A percentile compares a stretch with the other conserved stretches of the same genome.
Evolutionary conservation across 2,329 filamentous ascomycete species (phyloP).

Genomic region (Colletotrichum agaves): DNA sequence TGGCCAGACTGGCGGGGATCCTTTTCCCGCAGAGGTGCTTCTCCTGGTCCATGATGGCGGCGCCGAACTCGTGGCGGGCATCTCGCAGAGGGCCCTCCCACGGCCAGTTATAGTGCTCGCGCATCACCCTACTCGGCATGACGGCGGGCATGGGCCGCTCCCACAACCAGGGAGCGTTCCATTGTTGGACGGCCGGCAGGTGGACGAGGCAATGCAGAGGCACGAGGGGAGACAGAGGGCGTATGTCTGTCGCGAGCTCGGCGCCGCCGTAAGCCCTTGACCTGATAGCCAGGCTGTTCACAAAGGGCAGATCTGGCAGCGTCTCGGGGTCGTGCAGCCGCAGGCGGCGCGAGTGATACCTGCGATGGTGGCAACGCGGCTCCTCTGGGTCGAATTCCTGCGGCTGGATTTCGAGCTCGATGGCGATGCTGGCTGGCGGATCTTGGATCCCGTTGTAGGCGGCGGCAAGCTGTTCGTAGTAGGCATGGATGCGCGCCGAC

Average conservation of each 20-base stretch:
- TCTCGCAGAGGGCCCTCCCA: constrained; percentile 44
- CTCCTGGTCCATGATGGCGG: constrained; percentile 35
- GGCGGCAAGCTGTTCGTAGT: constrained; percentile 36
- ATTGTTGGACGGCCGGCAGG: constrained; percentile 39
- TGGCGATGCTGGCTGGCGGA: constrained; percentile 9
- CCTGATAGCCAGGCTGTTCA: constrained; percentile 28
- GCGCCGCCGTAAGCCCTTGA: constrained; percentile 6
- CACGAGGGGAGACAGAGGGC: constrained; percentile 40
- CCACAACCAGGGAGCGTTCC: constrained; percentile 40
- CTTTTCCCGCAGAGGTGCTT: constrained; percentile 34
- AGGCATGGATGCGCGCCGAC: constrained; percentile 35
- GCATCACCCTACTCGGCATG: constrained; percentile 18
- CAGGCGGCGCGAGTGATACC: constrained; percentile 39
- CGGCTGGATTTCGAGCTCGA: constrained; percentile 23
- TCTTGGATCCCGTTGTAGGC: constrained; percentile 5
- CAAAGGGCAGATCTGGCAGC: constrained; percentile 37
- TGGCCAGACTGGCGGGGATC: constrained; percentile 37
- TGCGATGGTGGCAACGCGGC: constrained; percentile 34
- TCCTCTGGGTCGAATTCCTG: constrained; percentile 30
- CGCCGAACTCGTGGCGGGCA: constrained; percentile 42
- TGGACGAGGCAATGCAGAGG: constrained; percentile 40
- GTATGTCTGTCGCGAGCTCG: constrained; percentile 23
- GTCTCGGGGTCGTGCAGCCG: constrained; percentile 37
- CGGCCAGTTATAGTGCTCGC: constrained; percentile 23
- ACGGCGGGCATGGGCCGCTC: constrained; percentile 37